A percentile compares a stretch with the other conserved stretches of the same genome.
phyloP scores from a whole-genome alignment of 805 yeast genomes.

The Blastobotrys muscicola region DNA sequence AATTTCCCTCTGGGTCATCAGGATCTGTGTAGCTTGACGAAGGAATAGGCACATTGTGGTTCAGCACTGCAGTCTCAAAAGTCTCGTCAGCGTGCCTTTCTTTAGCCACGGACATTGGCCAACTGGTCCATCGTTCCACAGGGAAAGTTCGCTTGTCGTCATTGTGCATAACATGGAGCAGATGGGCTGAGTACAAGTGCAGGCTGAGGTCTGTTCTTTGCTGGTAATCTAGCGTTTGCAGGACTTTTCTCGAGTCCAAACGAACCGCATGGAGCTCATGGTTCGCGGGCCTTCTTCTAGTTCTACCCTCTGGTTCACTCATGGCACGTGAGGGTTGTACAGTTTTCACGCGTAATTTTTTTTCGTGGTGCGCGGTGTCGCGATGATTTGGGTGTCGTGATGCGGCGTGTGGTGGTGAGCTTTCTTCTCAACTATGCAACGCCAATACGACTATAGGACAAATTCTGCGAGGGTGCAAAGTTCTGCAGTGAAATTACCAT shows the following conservation, averaged over 20 bases:
- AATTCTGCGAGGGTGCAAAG: too few species aligned
- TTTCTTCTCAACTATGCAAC: too few species aligned
- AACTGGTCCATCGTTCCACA: slow-evolving; percentile 38
- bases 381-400: too few species aligned
- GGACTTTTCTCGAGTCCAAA: slow-evolving; percentile 4
- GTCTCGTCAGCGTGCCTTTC: neutral
- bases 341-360: too few species aligned
- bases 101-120: slow-evolving; percentile 40
- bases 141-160: slow-evolving; percentile 30
- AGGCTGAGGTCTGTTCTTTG: slow-evolving; percentile 41
- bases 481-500: too few species aligned
- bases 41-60: slow-evolving; percentile 15
- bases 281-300: too few species aligned
- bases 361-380: too few species aligned
- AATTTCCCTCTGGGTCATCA: slow-evolving; percentile 7
- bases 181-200: slow-evolving; percentile 52
- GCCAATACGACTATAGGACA: too few species aligned
- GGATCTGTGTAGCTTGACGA: slow-evolving; percentile 6
- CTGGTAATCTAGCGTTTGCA: slow-evolving; percentile 15
- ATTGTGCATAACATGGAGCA: slow-evolving; percentile 28
- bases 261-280: neutral
- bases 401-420: too few species aligned
- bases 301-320: too few species aligned
- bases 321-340: too few species aligned
- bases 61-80: neutral